Evolutionary conservation across 2,329 filamentous ascomycete genomes (phyloP).

Genomic region (Helotiales sp.): DNA sequence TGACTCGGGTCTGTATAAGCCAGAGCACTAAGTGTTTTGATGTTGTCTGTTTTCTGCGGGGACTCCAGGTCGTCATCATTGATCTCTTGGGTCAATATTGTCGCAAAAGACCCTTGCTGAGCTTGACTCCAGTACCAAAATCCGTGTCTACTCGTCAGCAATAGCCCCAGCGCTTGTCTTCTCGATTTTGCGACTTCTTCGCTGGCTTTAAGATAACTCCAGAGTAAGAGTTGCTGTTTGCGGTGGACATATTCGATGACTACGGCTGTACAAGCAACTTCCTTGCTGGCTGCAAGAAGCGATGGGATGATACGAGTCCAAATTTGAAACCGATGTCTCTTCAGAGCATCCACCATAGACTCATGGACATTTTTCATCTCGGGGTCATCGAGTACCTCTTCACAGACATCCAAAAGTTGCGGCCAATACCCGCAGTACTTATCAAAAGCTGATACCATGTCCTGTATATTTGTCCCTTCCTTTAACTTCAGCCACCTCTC

Average conservation of each 20-base stretch:
- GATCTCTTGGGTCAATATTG: constrained; percentile 11
- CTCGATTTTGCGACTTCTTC: background rate
- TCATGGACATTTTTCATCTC: background rate
- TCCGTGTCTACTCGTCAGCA: background rate
- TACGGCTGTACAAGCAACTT: background rate
- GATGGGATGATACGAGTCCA: constrained; percentile 5
- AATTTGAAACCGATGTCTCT: background rate
- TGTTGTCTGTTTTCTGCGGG: background rate
- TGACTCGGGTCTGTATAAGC: background rate
- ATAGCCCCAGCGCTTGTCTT: background rate
- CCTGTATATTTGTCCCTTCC: background rate
- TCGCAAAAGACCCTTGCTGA: constrained; percentile 10
- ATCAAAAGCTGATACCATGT: constrained; percentile 1
- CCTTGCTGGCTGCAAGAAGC: background rate
- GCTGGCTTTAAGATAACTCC: background rate
- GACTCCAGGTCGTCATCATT: background rate
- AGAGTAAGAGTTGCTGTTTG: constrained; percentile 10
- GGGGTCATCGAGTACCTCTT: background rate
- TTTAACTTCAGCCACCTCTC: constrained; percentile 3
- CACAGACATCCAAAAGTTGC: constrained; percentile 9
- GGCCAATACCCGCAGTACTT: constrained; percentile 11
- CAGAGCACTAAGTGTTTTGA: constrained; percentile 10
- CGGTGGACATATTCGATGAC: constrained; percentile 4
- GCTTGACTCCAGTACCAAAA: constrained; percentile 15
- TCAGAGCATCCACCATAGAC: constrained; percentile 1